phyloP scores from a whole-genome alignment of 2,329 filamentous ascomycete genomes.

The Diatrype stigma region DNA sequence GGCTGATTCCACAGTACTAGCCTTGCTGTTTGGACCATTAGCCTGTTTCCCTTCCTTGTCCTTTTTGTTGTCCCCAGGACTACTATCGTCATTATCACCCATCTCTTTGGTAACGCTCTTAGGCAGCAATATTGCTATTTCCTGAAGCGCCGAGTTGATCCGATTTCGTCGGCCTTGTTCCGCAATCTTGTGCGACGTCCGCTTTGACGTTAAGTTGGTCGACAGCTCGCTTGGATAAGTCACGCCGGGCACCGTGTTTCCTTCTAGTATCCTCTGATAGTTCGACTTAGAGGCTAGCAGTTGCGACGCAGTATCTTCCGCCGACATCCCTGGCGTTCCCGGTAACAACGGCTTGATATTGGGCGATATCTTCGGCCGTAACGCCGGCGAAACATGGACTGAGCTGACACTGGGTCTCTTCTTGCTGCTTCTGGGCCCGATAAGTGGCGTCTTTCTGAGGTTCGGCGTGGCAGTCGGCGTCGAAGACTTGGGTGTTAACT shows the following conservation, averaged over 20 bases:
- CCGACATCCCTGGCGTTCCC: constrained; percentile 46
- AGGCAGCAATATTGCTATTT: constrained; percentile 86
- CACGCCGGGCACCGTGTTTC: constrained; percentile 83
- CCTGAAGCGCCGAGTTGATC: constrained; percentile 88
- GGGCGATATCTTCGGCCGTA: constrained; percentile 86
- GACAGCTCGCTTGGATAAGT: constrained; percentile 88
- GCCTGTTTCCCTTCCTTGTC: constrained; percentile 37
- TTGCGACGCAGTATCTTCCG: constrained; percentile 61
- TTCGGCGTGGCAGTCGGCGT: constrained; percentile 28
- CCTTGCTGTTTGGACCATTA: constrained; percentile 76
- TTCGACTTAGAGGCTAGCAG: constrained; percentile 93
- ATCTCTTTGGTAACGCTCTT: constrained; percentile 41
- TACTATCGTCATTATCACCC: constrained; percentile 42
- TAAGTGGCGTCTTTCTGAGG: constrained; percentile 49
- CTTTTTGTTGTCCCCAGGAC: constrained; percentile 37
- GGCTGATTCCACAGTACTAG: constrained; percentile 93
- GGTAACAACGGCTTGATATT: constrained; percentile 90
- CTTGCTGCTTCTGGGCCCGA: constrained; percentile 55
- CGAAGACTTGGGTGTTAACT: constrained; percentile 52
- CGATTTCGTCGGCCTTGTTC: constrained; percentile 93
- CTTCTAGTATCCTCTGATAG: constrained; percentile 95
- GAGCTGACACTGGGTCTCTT: constrained; percentile 70
- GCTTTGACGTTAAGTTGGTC: constrained; percentile 91
- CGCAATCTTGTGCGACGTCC: constrained; percentile 95
- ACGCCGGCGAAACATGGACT: constrained; percentile 76